Base-by-base conservation (phyloP, 768 basidiomycete species). In the Hortiboletus campestris region DNA sequence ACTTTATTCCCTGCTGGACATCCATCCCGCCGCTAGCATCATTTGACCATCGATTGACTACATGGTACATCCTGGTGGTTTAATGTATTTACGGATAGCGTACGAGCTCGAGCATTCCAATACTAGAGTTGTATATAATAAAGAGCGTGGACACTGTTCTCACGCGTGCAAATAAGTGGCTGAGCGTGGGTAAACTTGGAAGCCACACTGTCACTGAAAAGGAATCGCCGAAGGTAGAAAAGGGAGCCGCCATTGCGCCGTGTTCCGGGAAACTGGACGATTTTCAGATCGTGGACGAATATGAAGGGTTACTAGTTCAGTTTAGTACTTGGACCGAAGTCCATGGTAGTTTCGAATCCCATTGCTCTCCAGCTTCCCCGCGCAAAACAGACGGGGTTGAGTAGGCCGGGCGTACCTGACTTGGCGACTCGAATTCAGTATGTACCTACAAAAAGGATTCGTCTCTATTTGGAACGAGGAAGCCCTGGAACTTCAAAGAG, bases 401-500 rank as follows among this genome's bases (percentile, higher is more conserved):
- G 31, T 17, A 13, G 36, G 25, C 25, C 13, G 25, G 28, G 19
- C 17, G 56, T 61, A 50, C 57, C 58, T 64, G 55, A 16, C 59
- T 55, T 49, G 53, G 63, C 60, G 55, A 46, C 46, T 52, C 39
- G 51, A 54, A 57, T 59, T 59, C 51, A 44, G 31, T 45, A n/a
- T n/a, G n/a, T n/a, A 57, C 49, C 50, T 28, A 29, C 50, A 14
- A 47, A 54, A 53, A 44, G 32, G 28, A 63, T 46, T 44, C 49
- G 53, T 49, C 67, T 67, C 67, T 1, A 69, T 67, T 69, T 69
- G 63, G 66, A 62, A 45, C 55, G 57, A 45, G 25, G 48, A 49
- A 39, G 43, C 60, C 55, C 41, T 64, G 36, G 25, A 38, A 32
- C 59, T 39, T 34, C 10, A 38, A 41, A 42, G 49, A 6, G 17